Evolutionary conservation across 208 protist genomes (phyloP), one percentile per base, ranked within the genome.

Genomic region (Trypanosoma congolense): DNA sequence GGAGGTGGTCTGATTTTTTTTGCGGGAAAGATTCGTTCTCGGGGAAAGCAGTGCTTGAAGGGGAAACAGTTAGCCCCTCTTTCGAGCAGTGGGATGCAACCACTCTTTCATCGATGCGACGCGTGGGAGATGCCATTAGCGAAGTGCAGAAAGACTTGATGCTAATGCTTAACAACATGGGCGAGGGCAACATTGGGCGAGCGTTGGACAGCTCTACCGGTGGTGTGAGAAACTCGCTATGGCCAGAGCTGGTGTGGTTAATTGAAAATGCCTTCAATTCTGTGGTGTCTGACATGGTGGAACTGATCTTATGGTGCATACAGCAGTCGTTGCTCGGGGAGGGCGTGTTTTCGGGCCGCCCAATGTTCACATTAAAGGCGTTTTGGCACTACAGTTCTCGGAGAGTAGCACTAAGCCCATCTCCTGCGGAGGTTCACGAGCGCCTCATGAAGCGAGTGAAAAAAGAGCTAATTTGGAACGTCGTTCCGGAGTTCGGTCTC

Each of bases 31-130:
- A 21, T 29, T 0, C 5, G 8, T 3, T 9, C 6, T 6, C 21
- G 18, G 35, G 35, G 28, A 30, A 22, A 33, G 2, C n/a, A 21
- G n/a, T 24, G 3, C 10, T 26, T 22, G 18, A 3, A 4, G 25
- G 22, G 28, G 5, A 18, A 2, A 62, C 35, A 42, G 46, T n/a
- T 41, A 24, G 16, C 1, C 45, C 48, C 22, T 49, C 47, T 29
- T 56, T 63, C 49, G 48, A 63, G 48, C 47, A 56, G 26, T 63
- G 57, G 57, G 48, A 63, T 26, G 48, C 47, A 21, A 38, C 51
- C n/a, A 22, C 53, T 2, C 33, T 38, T 8, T 2, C 57, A 4
- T 4, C 48, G 8, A 2, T 63, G n/a, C 48, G 26, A 5, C 36
- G 38, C 40, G 48, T 40, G 9, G 48, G 48, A 12, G 57, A 56